Percentiles rank a stretch among this genome's conserved stretches.
These are phyloP conservation scores for Candida vartiovaarae DNA, from an alignment of 805 yeast species.

Conservation along the genomic window DNA sequence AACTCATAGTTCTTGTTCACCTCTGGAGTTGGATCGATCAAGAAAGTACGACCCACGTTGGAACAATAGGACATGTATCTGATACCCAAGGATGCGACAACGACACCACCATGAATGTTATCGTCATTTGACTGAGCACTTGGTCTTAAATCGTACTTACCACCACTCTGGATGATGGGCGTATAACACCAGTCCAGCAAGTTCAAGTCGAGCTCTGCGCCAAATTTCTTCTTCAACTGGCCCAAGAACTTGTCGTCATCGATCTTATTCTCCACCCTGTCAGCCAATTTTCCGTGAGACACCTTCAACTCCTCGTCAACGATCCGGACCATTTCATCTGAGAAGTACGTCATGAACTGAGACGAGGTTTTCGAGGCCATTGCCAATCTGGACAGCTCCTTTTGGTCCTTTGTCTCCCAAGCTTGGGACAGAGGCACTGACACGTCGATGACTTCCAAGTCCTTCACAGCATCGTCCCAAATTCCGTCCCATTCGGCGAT, in stretches of 20 bases:
- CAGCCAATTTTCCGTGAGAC: conserved; percentile 65
- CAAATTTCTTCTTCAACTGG: conserved; percentile 44
- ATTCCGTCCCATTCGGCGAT: conserved; percentile 67
- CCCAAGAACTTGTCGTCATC: conserved; percentile 70
- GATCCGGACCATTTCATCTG: conserved; percentile 79
- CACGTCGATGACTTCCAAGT: conserved; percentile 44
- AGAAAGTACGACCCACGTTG: conserved; percentile 77
- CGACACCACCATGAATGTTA: conserved; percentile 67
- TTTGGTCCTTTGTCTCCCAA: conserved; percentile 72
- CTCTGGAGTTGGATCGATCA: conserved; percentile 80
- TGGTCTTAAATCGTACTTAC: conserved; percentile 74
- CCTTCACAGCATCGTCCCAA: conserved; percentile 32
- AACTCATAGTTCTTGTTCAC: conserved; percentile 77
- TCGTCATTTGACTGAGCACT: conserved; percentile 70
- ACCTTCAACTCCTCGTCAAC: conserved; percentile 83
- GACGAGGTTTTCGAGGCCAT: conserved; percentile 73
- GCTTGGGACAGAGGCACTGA: conserved; percentile 45
- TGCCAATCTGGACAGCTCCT: conserved; percentile 57
- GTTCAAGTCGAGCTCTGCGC: conserved; percentile 66
- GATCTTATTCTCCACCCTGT: conserved; percentile 71
- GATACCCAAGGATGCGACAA: conserved; percentile 76
- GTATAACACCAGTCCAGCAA: conserved; percentile 89
- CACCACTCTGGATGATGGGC: conserved; percentile 87
- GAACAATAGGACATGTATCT: conserved; percentile 88
- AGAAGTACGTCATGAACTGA: conserved; percentile 72